phyloP scores from a whole-genome alignment of 1,284 basidiomycete species.

The Bondarzewia mesenterica region DNA sequence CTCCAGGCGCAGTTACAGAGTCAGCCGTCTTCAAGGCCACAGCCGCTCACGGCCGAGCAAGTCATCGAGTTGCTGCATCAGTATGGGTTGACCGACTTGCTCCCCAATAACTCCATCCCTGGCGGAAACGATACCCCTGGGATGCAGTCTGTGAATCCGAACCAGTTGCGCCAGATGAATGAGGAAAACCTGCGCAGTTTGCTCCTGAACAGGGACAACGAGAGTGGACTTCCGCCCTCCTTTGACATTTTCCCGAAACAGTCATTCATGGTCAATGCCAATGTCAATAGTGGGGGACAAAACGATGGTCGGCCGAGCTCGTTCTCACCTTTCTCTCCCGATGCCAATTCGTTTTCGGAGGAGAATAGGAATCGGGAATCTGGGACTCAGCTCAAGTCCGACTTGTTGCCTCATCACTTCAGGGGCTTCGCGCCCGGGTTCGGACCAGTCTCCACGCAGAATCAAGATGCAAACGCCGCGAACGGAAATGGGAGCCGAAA shows the following conservation, averaged over 20 bases:
- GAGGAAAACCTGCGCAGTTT: not conserved
- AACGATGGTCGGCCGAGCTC: constrained; percentile 12
- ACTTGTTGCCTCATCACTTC: constrained; percentile 29
- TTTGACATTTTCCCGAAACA: constrained; percentile 5
- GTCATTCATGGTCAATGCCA: not conserved
- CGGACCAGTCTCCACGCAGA: constrained; percentile 20
- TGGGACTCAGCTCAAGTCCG: constrained; percentile 11
- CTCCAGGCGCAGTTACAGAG: constrained; percentile 43
- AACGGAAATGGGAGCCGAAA: constrained; percentile 25
- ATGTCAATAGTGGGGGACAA: constrained; percentile 5
- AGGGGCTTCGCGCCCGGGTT: constrained; percentile 41
- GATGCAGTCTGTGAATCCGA: not conserved
- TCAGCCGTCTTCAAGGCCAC: constrained; percentile 20
- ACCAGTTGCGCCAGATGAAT: not conserved
- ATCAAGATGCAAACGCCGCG: constrained; percentile 13
- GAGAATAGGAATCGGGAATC: constrained; percentile 17
- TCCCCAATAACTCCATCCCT: not conserved
- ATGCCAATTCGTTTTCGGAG: constrained; percentile 25
- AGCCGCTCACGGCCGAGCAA: constrained; percentile 52
- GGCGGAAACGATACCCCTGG: not conserved
- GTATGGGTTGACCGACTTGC: constrained; percentile 22
- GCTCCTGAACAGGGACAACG: constrained; percentile 1
- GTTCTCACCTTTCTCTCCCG: constrained; percentile 35
- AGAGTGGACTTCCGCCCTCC: constrained; percentile 4
- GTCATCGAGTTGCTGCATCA: constrained; percentile 59